Conservation (phyloP, 2,329 filamentous ascomycete species). For the Helotiales sp. region DNA sequence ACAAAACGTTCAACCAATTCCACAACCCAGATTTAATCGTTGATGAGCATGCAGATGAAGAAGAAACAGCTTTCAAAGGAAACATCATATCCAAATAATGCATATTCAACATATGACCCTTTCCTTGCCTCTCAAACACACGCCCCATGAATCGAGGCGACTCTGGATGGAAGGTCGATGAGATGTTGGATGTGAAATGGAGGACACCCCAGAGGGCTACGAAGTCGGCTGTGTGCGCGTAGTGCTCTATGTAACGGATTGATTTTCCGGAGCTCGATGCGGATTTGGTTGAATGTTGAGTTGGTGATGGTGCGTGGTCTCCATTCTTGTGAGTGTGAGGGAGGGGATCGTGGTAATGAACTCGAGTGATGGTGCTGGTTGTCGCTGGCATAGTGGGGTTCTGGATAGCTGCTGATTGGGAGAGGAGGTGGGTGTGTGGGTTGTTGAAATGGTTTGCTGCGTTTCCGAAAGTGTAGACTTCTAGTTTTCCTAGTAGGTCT, state of each 20-base stretch:
- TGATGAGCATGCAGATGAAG: too few relatives aligned
- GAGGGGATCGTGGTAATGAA: slow-evolving; percentile 27
- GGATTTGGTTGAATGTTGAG: neutral
- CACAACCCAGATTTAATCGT: neutral
- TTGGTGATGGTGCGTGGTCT: neutral
- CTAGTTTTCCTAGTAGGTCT: slow-evolving; percentile 65
- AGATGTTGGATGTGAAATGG: slow-evolving; percentile 50
- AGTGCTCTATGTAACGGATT: slow-evolving; percentile 77
- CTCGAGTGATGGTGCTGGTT: slow-evolving; percentile 25
- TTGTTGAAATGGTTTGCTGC: slow-evolving; percentile 84
- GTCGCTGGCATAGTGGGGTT: slow-evolving; percentile 42
- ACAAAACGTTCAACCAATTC: too few relatives aligned
- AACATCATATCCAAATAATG: slow-evolving; percentile 39
- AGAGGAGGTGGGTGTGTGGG: slow-evolving; percentile 55
- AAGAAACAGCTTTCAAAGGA: slow-evolving; percentile 15
- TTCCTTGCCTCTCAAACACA: slow-evolving; percentile 25
- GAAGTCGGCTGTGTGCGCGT: slow-evolving; percentile 72
- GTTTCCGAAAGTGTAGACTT: slow-evolving; percentile 77
- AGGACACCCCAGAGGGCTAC: slow-evolving; percentile 75
- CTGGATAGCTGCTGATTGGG: slow-evolving; percentile 42
- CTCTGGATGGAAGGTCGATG: neutral
- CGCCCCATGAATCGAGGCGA: slow-evolving; percentile 32
- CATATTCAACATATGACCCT: slow-evolving; percentile 34
- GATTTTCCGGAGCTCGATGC: slow-evolving; percentile 39
- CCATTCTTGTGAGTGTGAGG: slow-evolving; percentile 5